Conservation (phyloP, 2,329 filamentous ascomycete genomes). For the Trichoderma koningii region DNA sequence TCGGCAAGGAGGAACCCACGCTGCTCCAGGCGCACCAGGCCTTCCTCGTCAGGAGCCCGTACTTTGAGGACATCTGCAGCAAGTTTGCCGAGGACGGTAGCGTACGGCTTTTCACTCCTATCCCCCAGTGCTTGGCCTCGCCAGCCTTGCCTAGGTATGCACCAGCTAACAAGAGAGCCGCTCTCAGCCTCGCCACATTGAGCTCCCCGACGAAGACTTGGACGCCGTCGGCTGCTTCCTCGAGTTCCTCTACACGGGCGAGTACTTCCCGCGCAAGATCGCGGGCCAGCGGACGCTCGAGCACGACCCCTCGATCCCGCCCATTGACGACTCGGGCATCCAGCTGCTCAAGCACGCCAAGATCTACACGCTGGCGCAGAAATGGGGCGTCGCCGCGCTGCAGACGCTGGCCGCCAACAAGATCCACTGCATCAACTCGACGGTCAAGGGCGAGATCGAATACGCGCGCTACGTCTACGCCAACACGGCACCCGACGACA, state of each 20-base stretch:
- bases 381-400: conserved; percentile 67
- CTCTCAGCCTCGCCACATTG: conserved; percentile 62
- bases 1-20: conserved; percentile 64
- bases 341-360: conserved; percentile 87
- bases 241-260: conserved; percentile 46
- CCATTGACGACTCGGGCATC: conserved; percentile 73
- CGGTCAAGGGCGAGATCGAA: conserved; percentile 83
- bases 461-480: conserved; percentile 91
- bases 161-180: not conserved
- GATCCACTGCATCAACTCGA: conserved; percentile 88
- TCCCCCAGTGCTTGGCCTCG: not conserved
- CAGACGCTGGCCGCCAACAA: conserved; percentile 80
- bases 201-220: conserved; percentile 53
- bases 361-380: conserved; percentile 85
- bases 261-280: conserved; percentile 71
- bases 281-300: conserved; percentile 68
- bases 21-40: conserved; percentile 78
- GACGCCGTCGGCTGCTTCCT: conserved; percentile 45
- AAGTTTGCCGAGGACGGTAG: conserved; percentile 62
- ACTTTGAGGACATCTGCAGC: conserved; percentile 65
- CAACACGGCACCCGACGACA: conserved; percentile 69
- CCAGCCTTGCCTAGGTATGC: no score
- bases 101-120: conserved; percentile 50
- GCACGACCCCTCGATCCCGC: conserved; percentile 63
- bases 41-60: conserved; percentile 73